Percentiles rank a stretch among this genome's conserved stretches.
These are phyloP conservation scores for Blastomyces percursus DNA, from an alignment of 2,329 filamentous ascomycete genomes.

Conservation along the genomic window DNA sequence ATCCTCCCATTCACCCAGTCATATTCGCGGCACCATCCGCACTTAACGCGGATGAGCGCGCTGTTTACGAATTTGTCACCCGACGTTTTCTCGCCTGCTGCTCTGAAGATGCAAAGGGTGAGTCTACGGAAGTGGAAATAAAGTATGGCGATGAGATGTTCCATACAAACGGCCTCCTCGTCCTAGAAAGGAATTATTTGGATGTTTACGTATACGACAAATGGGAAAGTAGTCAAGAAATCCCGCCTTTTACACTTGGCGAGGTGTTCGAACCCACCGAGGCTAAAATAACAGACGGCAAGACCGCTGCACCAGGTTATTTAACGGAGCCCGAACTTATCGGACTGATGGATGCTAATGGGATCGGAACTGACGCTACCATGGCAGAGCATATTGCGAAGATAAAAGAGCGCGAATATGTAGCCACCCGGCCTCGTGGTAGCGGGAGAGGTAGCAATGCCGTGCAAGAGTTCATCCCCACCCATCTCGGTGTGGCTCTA, in stretches of 20 bases:
- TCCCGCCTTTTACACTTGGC: constrained; percentile 67
- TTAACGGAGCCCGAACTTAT: constrained; percentile 94
- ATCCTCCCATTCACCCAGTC: constrained; percentile 93
- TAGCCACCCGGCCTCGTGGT: constrained; percentile 51
- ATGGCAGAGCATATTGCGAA: constrained; percentile 99
- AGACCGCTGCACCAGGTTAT: constrained; percentile 73
- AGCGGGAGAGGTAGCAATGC: constrained; percentile 32
- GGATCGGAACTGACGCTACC: constrained; percentile 94
- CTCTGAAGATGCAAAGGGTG: constrained; percentile 82
- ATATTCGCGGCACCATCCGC: constrained; percentile 59
- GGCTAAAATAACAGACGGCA: constrained; percentile 80
- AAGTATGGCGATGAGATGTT: constrained; percentile 75
- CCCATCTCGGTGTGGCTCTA: constrained; percentile 77
- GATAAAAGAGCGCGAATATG: constrained; percentile 84
- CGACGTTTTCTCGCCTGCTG: constrained; percentile 91
- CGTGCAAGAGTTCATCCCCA: constrained; percentile 84
- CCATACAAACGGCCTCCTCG: constrained; percentile 68
- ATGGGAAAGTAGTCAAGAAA: constrained; percentile 76
- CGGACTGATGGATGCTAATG: constrained; percentile 94
- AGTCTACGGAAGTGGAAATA: constrained; percentile 74
- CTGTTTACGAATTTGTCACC: constrained; percentile 84
- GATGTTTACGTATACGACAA: constrained; percentile 95
- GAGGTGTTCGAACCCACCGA: constrained; percentile 82
- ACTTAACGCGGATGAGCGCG: constrained; percentile 56
- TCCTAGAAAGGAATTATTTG: constrained; percentile 82